Percentiles rank a stretch among this genome's conserved stretches.
Conservation (phyloP, 129 eudicot genomes). For the Calendula officinalis region DNA sequence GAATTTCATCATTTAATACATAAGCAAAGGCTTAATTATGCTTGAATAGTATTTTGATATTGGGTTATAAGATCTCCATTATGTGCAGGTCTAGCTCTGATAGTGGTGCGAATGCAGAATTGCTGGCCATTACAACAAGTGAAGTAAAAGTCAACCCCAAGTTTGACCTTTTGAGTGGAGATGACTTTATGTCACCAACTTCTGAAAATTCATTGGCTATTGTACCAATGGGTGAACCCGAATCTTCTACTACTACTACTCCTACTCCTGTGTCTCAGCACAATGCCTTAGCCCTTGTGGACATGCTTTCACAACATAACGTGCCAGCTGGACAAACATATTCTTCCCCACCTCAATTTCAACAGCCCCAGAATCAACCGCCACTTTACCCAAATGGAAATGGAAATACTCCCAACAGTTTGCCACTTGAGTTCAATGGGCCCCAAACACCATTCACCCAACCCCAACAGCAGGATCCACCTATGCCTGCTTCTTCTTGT, state of each 20-base stretch:
- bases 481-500: constrained; percentile 54
- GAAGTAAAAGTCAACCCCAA: constrained; percentile 42
- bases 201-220: constrained; percentile 60
- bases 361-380: constrained; percentile 48
- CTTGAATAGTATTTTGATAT: not conserved
- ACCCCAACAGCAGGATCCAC: constrained; percentile 49
- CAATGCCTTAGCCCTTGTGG: constrained; percentile 78
- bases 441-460: constrained; percentile 46
- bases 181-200: constrained; percentile 63
- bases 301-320: constrained; percentile 57
- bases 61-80: constrained; percentile 10
- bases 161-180: constrained; percentile 87
- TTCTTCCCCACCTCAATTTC: constrained; percentile 49
- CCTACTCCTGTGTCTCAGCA: constrained; percentile 44
- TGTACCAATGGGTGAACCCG: constrained; percentile 66
- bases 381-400: constrained; percentile 55
- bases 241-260: constrained; percentile 43
- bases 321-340: constrained; percentile 42
- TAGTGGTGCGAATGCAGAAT: constrained; percentile 37
- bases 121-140: constrained; percentile 41
- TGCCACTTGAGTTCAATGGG: constrained; percentile 40
- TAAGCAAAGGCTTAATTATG: not conserved
- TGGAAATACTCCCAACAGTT: constrained; percentile 42
- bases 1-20: not conserved
- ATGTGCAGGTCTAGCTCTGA: constrained; percentile 50